Evolutionary conservation across 2,329 filamentous ascomycete genomes (phyloP).

Genomic region (Colletotrichum gigasporum): DNA sequence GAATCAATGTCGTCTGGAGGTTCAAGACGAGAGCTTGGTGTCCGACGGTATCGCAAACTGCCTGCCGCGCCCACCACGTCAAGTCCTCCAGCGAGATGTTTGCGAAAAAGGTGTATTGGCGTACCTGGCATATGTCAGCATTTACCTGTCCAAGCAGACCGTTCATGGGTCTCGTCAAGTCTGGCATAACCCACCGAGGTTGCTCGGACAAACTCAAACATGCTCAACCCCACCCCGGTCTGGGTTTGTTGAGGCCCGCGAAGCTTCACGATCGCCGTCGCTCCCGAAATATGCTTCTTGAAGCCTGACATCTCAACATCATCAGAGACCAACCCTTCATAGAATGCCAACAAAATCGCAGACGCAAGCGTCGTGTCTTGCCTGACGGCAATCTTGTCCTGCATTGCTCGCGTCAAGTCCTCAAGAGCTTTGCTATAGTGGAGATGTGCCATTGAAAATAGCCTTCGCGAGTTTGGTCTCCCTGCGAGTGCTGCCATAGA

Average conservation of each 20-base stretch:
- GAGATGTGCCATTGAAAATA: conserved; percentile 33
- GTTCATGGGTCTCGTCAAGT: background rate
- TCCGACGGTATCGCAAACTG: conserved; percentile 33
- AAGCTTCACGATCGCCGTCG: conserved; percentile 35
- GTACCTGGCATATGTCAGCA: conserved; percentile 26
- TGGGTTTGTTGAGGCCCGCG: conserved; percentile 31
- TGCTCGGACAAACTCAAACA: conserved; percentile 38
- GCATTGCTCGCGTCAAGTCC: conserved; percentile 34
- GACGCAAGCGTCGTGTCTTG: conserved; percentile 35
- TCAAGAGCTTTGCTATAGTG: conserved; percentile 36
- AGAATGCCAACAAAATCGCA: conserved; percentile 36
- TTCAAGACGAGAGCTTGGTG: conserved; percentile 37
- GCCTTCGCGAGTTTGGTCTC: conserved; percentile 33
- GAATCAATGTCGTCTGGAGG: conserved; percentile 37
- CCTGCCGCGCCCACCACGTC: conserved; percentile 36
- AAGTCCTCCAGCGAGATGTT: conserved; percentile 35
- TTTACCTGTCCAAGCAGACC: no score
- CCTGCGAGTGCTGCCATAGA: conserved; percentile 36
- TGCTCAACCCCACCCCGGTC: conserved; percentile 33
- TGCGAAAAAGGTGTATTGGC: conserved; percentile 36
- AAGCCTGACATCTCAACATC: conserved; percentile 32
- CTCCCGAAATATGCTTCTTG: conserved; percentile 36
- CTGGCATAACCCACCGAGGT: conserved; percentile 32
- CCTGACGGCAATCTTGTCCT: conserved; percentile 31
- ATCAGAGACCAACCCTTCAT: conserved; percentile 35